Base-by-base conservation (phyloP, 2,329 filamentous ascomycete genomes). In the Bertia moriformis region DNA sequence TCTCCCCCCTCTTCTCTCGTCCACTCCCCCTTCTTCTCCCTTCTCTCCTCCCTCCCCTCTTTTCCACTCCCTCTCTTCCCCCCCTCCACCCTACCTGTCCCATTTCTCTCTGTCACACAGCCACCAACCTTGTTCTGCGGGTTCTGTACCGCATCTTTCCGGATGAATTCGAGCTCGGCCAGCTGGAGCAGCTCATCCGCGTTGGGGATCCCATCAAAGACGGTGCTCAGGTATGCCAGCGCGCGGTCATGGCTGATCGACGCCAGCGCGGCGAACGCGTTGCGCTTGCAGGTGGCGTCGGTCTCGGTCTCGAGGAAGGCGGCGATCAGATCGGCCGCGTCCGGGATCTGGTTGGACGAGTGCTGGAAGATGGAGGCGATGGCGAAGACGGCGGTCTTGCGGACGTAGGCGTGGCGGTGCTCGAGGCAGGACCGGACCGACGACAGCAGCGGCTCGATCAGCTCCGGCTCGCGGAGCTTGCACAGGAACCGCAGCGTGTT, bases 401-500 rank as follows among this genome's bases (percentile, higher is more conserved):
- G 84, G 41, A 98, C 91, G 56, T 98, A 98, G 42, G 86, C 89
- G 59, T 98, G 91, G 47, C 91, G 79, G 61, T 98, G 88, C 59
- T 95, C 88, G 45, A 98, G 78, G 58, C 91, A 98, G 43, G 79
- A 79, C 51, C 91, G 80, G 38, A 88, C 85, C 14, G 91, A 91
- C 29, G 89, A 93, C 33, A 98, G 77, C 40, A 96, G 76, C 38
- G 91, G 91, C 61, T 98, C 91, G 49, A 98, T 88, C 45, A 98
- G 78, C 63, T 98, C 91, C 39, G 89, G 73, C 60, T 98, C 91
- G 49, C 88, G 81, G 44, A 98, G 73, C 67, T 98, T 98, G 71
- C 83, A 91, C 43, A 98, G 76, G 65, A 95, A 98, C 53, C 91
- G 86, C 45, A 98, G 69, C n/a, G 91, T 98, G 58, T 95, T 95